Conservation (phyloP, 2,329 filamentous ascomycete genomes). For the Neopestalotiopsis rosae region DNA sequence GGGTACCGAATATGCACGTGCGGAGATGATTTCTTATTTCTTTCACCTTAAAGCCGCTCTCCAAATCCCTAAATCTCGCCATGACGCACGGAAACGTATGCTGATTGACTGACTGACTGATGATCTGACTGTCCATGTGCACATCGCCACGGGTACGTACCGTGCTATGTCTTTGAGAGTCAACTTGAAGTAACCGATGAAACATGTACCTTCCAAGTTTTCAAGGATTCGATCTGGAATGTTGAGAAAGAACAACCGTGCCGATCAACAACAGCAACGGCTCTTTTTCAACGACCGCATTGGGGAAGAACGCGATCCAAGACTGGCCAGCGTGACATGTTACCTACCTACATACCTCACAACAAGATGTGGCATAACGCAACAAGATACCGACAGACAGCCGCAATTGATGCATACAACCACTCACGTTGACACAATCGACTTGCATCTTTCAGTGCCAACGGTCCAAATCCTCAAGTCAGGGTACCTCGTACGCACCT, state of each 20-base stretch:
- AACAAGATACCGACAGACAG: background rate
- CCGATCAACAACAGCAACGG: background rate
- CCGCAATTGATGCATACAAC: background rate
- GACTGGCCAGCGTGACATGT: slow-evolving; percentile 1
- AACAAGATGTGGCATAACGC: background rate
- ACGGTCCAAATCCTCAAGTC: background rate
- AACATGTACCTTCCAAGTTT: no score
- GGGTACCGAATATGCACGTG: slow-evolving; percentile 11
- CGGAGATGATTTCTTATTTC: slow-evolving; percentile 17
- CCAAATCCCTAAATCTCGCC: background rate
- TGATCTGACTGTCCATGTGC: background rate
- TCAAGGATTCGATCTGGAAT: background rate
- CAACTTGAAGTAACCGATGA: no score
- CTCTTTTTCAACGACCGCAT: slow-evolving; percentile 1
- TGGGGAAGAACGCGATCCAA: background rate
- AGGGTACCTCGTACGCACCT: background rate
- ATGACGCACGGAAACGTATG: slow-evolving; percentile 2
- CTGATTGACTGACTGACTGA: background rate
- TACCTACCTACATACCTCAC: background rate
- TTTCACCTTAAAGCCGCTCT: slow-evolving; percentile 11
- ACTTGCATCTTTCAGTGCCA: background rate
- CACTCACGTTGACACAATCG: background rate
- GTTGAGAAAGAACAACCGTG: background rate
- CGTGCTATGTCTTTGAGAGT: no score
- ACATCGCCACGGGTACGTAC: background rate